phyloP scores from a whole-genome alignment of 768 basidiomycete species.

The Dentipellis sp. region DNA sequence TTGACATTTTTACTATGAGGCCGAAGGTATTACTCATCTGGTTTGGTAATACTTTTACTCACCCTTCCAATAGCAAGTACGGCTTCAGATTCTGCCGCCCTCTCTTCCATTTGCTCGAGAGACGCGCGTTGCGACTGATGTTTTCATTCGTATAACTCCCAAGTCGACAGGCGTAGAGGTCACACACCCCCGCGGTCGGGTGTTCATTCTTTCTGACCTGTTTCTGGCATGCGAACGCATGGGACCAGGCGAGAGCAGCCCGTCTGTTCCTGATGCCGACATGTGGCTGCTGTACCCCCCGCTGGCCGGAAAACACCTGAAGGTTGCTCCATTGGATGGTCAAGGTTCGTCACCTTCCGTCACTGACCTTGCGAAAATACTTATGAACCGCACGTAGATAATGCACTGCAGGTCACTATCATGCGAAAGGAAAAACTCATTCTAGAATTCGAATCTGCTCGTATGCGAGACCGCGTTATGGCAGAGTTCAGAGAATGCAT shows the following conservation, averaged over 20 bases:
- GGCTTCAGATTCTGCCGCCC: slow-evolving; percentile 83
- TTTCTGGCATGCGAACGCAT: slow-evolving; percentile 88
- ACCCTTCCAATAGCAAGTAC: slow-evolving; percentile 57
- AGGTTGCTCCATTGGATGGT: slow-evolving; percentile 50
- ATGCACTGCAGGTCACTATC: slow-evolving; percentile 65
- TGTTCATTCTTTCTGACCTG: slow-evolving; percentile 88
- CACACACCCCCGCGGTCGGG: slow-evolving; percentile 65
- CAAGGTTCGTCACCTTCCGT: slow-evolving; percentile 36
- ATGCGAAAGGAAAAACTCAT: slow-evolving; percentile 82
- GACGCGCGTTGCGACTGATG: slow-evolving; percentile 64
- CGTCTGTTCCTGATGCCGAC: slow-evolving; percentile 49
- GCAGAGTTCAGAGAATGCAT: slow-evolving; percentile 76
- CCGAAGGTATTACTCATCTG: slow-evolving; percentile 52
- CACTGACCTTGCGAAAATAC: not conserved
- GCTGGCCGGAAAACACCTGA: slow-evolving; percentile 86
- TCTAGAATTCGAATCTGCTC: slow-evolving; percentile 50
- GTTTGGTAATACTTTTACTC: slow-evolving; percentile 1
- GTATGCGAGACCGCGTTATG: slow-evolving; percentile 53
- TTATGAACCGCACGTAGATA: slow-evolving; percentile 36
- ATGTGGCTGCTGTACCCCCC: slow-evolving; percentile 95
- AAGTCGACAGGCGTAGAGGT: slow-evolving; percentile 66
- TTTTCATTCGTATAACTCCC: slow-evolving; percentile 69
- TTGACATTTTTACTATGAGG: slow-evolving; percentile 95
- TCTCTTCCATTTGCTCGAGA: slow-evolving; percentile 69
- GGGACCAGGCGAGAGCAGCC: slow-evolving; percentile 46